A percentile compares a stretch with the other conserved stretches of the same genome.
Conservation (phyloP, 495 filamentous ascomycete species). For the Aspergillus carlsbadensis region DNA sequence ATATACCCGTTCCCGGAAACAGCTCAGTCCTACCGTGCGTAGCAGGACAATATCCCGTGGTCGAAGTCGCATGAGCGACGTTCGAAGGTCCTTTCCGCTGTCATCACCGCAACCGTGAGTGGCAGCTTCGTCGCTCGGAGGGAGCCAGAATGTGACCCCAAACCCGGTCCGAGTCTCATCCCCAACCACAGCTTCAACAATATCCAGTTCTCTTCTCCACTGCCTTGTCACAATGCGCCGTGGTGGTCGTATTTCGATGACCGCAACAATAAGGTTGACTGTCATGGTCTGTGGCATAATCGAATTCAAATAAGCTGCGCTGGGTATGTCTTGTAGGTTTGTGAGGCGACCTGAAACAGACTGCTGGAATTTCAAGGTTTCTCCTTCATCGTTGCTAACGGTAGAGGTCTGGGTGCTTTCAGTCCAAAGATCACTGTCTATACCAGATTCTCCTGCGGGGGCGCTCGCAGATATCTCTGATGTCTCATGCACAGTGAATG, state of each 20-base stretch:
- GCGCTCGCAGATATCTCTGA: constrained; percentile 28
- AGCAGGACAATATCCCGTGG: constrained; percentile 73
- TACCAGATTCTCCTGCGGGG: constrained; percentile 20
- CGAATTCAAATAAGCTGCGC: constrained; percentile 59
- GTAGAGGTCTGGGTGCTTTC: constrained; percentile 27
- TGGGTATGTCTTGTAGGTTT: constrained; percentile 70
- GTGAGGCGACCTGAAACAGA: constrained; percentile 43
- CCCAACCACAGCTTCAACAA: constrained; percentile 78
- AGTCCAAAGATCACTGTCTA: constrained; percentile 26
- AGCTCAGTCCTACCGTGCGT: constrained; percentile 71
- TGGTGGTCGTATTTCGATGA: constrained; percentile 68
- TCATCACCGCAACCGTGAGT: constrained; percentile 23
- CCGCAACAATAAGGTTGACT: constrained; percentile 72
- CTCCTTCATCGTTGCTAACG: constrained; percentile 13
- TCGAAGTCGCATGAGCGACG: constrained; percentile 51
- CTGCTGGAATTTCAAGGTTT: constrained; percentile 3
- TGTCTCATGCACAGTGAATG: constrained; percentile 61
- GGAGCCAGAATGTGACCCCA: constrained; percentile 80
- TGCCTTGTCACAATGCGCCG: constrained; percentile 56
- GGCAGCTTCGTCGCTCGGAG: constrained; percentile 22
- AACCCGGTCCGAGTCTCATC: constrained; percentile 86
- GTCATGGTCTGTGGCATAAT: constrained; percentile 79
- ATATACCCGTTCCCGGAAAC: constrained; percentile 71
- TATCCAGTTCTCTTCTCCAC: constrained; percentile 51
- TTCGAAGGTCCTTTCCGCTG: constrained; percentile 36